phyloP scores from a whole-genome alignment of 352 stramenopile genomes.

The Hyaloperonospora arabidopsidis region DNA sequence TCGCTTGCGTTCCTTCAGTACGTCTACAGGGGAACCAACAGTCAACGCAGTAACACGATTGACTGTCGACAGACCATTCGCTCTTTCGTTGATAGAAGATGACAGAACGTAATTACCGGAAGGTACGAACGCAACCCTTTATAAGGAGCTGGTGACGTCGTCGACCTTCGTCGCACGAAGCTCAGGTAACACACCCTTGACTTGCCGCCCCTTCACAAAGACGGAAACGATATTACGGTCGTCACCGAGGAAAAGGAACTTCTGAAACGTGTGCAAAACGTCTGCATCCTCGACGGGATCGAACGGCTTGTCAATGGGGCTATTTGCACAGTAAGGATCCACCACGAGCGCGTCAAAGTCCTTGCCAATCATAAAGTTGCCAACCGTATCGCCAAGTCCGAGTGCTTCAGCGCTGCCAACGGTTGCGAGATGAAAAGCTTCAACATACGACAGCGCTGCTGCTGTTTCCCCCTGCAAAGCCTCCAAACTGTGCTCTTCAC shows the following conservation, averaged over 20 bases:
- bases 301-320: slow-evolving; percentile 58
- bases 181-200: slow-evolving; percentile 32
- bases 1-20: no score
- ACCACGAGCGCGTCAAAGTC: slow-evolving; percentile 89
- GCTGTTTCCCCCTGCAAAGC: slow-evolving; percentile 1
- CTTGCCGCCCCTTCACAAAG: slow-evolving; percentile 62
- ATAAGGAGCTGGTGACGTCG: no score
- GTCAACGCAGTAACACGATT: no score
- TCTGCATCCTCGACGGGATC: slow-evolving; percentile 41
- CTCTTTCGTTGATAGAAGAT: no score
- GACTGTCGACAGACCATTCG: no score
- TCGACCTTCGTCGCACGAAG: neutral
- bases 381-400: slow-evolving; percentile 51
- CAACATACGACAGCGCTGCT: slow-evolving; percentile 51
- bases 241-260: slow-evolving; percentile 32
- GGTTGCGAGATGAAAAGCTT: slow-evolving; percentile 89
- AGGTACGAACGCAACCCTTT: no score
- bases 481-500: slow-evolving; percentile 24
- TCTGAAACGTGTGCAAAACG: slow-evolving; percentile 78
- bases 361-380: slow-evolving; percentile 86
- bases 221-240: slow-evolving; percentile 39
- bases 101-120: no score
- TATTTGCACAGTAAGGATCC: slow-evolving; percentile 42
- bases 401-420: slow-evolving; percentile 54
- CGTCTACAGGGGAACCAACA: no score